These are phyloP conservation scores for Austroboletus olivaceoglutinosus DNA, from an alignment of 1,284 basidiomycete species.

Conservation along the genomic window DNA sequence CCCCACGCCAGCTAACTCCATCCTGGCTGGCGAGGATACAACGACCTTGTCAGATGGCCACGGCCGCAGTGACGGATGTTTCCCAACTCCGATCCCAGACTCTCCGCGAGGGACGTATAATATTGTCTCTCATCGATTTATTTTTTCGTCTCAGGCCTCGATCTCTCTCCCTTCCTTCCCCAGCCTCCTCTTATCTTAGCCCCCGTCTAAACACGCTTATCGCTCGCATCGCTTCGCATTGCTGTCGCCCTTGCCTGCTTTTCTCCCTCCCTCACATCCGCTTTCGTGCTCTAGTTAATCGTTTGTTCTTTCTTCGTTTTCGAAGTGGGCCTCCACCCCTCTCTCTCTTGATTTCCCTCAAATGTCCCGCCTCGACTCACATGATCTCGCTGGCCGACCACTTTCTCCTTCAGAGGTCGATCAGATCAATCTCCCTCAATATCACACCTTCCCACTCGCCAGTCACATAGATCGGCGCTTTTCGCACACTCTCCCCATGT, in stretches of 20 bases:
- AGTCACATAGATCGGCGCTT: conserved; percentile 22
- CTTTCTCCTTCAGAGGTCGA: conserved; percentile 21
- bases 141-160: conserved; percentile 28
- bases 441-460: conserved; percentile 16
- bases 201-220: conserved; percentile 30
- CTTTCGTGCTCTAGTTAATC: conserved; percentile 36
- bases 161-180: conserved; percentile 9
- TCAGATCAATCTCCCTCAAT: conserved; percentile 12
- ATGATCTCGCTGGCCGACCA: conserved; percentile 42
- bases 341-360: conserved; percentile 1
- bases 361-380: conserved; percentile 42
- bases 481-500: conserved; percentile 13
- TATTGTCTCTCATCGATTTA: conserved; percentile 30
- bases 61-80: conserved; percentile 20
- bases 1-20: conserved; percentile 5
- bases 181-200: conserved; percentile 31
- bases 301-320: conserved; percentile 25
- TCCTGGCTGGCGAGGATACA: not conserved
- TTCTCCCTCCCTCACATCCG: conserved; percentile 22
- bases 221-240: conserved; percentile 35
- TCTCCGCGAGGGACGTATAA: conserved; percentile 35
- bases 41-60: conserved; percentile 18
- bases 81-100: conserved; percentile 35
- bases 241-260: conserved; percentile 31
- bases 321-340: conserved; percentile 4